Evolutionary conservation across 176 grass and related monocot species (phyloP).

Genomic region (Otatea glauca): DNA sequence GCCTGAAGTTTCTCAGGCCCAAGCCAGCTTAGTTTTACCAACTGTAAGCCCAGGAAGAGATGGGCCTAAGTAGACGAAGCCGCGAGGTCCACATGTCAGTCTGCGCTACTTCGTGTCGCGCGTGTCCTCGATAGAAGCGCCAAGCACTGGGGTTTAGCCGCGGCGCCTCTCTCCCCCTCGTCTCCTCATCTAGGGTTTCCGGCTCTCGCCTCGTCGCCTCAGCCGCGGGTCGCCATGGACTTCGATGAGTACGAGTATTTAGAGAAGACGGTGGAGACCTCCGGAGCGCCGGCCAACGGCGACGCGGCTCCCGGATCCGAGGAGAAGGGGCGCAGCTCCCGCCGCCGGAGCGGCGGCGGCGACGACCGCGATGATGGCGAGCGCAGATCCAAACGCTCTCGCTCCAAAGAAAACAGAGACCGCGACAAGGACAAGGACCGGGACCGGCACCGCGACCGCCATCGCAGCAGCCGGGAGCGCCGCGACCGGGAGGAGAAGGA

Average conservation of each 20-base stretch:
- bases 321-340: constrained; percentile 65
- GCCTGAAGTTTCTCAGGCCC: neutral
- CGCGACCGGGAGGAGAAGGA: constrained; percentile 55
- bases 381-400: constrained; percentile 68
- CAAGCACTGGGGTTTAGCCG: constrained; percentile 32
- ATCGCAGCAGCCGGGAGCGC: constrained; percentile 62
- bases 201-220: constrained; percentile 2
- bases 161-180: neutral
- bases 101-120: neutral
- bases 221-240: constrained; percentile 39
- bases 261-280: constrained; percentile 83
- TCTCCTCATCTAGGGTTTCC: constrained; percentile 51
- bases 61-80: neutral
- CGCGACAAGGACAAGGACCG: constrained; percentile 44
- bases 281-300: constrained; percentile 56
- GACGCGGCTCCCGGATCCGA: constrained; percentile 16
- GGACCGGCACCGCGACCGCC: constrained; percentile 39
- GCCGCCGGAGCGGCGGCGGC: constrained; percentile 54
- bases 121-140: neutral
- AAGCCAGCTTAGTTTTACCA: neutral
- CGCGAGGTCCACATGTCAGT: neutral
- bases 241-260: constrained; percentile 99
- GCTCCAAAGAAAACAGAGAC: constrained; percentile 62
- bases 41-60: neutral
- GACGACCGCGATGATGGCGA: constrained; percentile 59